Percentiles rank a stretch among this genome's conserved stretches.
Evolutionary conservation across 805 yeast genomes (phyloP).

Genomic region (Cephaloascus fragrans): DNA sequence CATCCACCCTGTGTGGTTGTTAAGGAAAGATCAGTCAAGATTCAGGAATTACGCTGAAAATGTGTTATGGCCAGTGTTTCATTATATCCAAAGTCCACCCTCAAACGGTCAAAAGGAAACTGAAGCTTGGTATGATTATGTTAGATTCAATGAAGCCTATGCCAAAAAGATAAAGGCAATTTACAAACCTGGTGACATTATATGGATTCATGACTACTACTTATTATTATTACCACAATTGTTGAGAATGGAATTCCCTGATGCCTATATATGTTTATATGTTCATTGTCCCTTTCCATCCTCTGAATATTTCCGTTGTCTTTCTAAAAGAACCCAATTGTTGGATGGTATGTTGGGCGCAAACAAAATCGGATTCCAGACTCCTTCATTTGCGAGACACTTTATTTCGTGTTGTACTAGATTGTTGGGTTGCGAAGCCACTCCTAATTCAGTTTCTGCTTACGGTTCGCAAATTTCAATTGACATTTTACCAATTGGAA

Average conservation of each 20-base stretch:
- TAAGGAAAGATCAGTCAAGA: conserved; percentile 65
- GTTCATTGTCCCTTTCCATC: conserved; percentile 93
- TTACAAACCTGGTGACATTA: conserved; percentile 81
- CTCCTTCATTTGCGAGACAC: conserved; percentile 80
- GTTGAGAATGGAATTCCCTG: conserved; percentile 66
- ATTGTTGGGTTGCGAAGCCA: conserved; percentile 71
- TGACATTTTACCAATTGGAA: conserved; percentile 80
- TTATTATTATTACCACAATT: conserved; percentile 74
- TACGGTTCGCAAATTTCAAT: conserved; percentile 74
- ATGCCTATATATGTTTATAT: conserved; percentile 67
- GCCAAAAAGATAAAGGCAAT: conserved; percentile 65
- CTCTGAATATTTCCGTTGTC: conserved; percentile 83
- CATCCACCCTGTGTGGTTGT: conserved; percentile 83
- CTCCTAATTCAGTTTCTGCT: conserved; percentile 46
- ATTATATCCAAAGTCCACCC: conserved; percentile 76
- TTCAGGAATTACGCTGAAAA: conserved; percentile 91
- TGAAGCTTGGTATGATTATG: conserved; percentile 79
- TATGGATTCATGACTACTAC: conserved; percentile 91
- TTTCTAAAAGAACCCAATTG: conserved; percentile 73
- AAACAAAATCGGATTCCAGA: conserved; percentile 78
- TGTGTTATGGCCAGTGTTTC: conserved; percentile 90
- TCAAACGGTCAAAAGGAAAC: conserved; percentile 62
- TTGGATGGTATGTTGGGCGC: conserved; percentile 91
- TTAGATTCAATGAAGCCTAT: conserved; percentile 82
- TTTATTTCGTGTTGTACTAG: conserved; percentile 87